phyloP scores from a whole-genome alignment of 2,329 filamentous ascomycete species.

The Colletotrichum musae region DNA sequence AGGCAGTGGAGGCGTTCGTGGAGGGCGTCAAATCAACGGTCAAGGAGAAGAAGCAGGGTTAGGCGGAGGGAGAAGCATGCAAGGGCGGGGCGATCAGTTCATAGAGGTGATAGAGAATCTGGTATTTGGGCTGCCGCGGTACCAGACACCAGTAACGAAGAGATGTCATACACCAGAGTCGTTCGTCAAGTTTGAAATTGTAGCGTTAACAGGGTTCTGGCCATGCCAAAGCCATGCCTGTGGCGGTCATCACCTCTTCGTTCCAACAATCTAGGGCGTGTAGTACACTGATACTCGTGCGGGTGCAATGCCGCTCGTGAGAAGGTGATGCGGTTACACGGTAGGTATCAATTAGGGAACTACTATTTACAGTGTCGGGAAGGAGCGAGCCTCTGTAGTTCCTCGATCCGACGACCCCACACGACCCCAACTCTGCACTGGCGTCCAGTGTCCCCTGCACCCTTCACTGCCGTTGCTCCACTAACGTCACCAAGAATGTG shows the following conservation, averaged over 20 bases:
- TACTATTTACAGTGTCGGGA: not conserved
- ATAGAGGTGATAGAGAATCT: slow-evolving; percentile 22
- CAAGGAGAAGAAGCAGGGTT: slow-evolving; percentile 64
- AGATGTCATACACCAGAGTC: not conserved
- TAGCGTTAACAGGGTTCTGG: not conserved
- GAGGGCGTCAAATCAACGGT: slow-evolving; percentile 88
- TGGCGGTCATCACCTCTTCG: not conserved
- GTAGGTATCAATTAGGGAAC: too few species aligned
- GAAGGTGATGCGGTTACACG: too few species aligned
- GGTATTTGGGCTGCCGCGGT: not conserved
- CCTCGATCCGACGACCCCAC: slow-evolving; percentile 29
- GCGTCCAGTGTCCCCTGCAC: slow-evolving; percentile 25
- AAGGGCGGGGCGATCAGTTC: slow-evolving; percentile 20
- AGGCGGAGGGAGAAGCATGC: not conserved
- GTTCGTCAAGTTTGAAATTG: not conserved
- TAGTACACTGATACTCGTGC: not conserved
- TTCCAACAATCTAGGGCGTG: too few species aligned
- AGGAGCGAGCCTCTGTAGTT: too few species aligned
- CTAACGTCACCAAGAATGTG: slow-evolving; percentile 34
- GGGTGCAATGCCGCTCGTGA: too few species aligned
- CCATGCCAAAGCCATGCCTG: not conserved
- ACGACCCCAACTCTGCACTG: slow-evolving; percentile 15
- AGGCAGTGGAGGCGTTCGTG: slow-evolving; percentile 92
- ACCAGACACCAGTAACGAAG: slow-evolving; percentile 7
- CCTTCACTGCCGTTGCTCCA: slow-evolving; percentile 30